Evolutionary conservation across 345 rosid species (phyloP), one percentile per base, ranked within the genome.

Genomic region (Heritiera littoralis): DNA sequence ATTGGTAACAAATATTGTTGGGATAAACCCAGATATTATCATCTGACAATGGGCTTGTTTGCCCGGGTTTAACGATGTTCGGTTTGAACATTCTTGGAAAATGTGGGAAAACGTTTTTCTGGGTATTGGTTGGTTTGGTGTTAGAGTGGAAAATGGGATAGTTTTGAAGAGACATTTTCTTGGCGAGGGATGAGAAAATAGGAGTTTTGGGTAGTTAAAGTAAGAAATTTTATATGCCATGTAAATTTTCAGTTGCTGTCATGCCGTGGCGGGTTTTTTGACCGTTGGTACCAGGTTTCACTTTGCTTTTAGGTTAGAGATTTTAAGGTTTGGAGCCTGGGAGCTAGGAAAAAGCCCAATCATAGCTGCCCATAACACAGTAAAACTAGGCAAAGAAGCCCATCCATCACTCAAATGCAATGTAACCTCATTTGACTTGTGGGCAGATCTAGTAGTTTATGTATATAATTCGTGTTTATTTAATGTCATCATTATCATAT

Each of bases 31-130:
- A 79, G 93, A 86, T 55, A 88, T 7, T 6, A 92, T 86, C 95
- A 95, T 87, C 23, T 84, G 92, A 84, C 90, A 90, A 58, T 95
- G 98, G 68, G 93, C 92, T 89, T 93, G 97, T 82, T 90, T 90
- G 0, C 97, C 98, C 0, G 84, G 87, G 61, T 79, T 83, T 45
- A 84, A 56, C 1, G 90, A 82, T 52, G 49, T 81, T 52, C 64
- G 89, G 71, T 52, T 69, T 41, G 94, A 82, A 81, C 95, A 95
- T 87, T 92, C 93, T 66, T 88, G 92, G 82, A 85, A 93, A 85
- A 89, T 82, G 61, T 74, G 87, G 78, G 96, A 92, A 77, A 92
- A 93, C 3, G 96, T 87, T 83, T 66, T 81, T 38, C 72, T 11
- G 61, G 86, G 72, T 41, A 76, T 63, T 20, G 80, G 60, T 20